A percentile compares a stretch with the other conserved stretches of the same genome.
These are phyloP conservation scores for Melastoma malabathricum DNA, from an alignment of 345 rosid genomes.

Conservation along the genomic window DNA sequence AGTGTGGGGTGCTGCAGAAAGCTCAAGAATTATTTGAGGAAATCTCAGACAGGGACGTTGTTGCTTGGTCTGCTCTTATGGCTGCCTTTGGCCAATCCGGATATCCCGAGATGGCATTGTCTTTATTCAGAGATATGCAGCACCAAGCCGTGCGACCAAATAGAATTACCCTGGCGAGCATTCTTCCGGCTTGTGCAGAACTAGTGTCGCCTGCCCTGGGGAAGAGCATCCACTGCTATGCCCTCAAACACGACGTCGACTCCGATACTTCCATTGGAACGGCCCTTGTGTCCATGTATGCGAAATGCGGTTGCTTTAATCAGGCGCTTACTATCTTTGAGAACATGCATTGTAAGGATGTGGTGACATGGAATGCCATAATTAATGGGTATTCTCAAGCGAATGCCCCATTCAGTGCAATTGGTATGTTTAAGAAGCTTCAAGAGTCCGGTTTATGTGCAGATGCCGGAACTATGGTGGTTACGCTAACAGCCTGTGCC, in stretches of 20 bases:
- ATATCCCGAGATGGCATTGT: slow-evolving; percentile 30
- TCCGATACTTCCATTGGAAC: slow-evolving; percentile 34
- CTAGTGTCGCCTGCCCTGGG: slow-evolving; percentile 22
- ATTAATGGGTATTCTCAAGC: slow-evolving; percentile 34
- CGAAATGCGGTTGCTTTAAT: slow-evolving; percentile 30
- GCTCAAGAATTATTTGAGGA: slow-evolving; percentile 24
- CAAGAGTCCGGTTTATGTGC: slow-evolving; percentile 21
- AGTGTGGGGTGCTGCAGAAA: slow-evolving; percentile 29
- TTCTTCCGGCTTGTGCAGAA: slow-evolving; percentile 43
- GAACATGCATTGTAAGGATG: slow-evolving; percentile 36
- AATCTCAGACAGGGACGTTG: slow-evolving; percentile 24
- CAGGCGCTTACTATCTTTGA: slow-evolving; percentile 23
- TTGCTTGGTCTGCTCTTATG: slow-evolving; percentile 57
- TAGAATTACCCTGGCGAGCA: slow-evolving; percentile 29
- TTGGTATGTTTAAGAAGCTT: slow-evolving; percentile 26
- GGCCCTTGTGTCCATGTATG: slow-evolving; percentile 45
- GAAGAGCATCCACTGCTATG: slow-evolving; percentile 47
- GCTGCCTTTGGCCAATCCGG: slow-evolving; percentile 37
- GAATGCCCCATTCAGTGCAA: slow-evolving; percentile 24
- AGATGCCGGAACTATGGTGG: slow-evolving; percentile 44
- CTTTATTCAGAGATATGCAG: slow-evolving; percentile 35
- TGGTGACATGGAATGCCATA: slow-evolving; percentile 44
- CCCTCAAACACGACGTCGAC: slow-evolving; percentile 26
- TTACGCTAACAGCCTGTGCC: slow-evolving; percentile 36
- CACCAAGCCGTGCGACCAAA: slow-evolving; percentile 26